phyloP scores from a whole-genome alignment of 2,329 filamentous ascomycete genomes.

The Colletotrichum tabaci region DNA sequence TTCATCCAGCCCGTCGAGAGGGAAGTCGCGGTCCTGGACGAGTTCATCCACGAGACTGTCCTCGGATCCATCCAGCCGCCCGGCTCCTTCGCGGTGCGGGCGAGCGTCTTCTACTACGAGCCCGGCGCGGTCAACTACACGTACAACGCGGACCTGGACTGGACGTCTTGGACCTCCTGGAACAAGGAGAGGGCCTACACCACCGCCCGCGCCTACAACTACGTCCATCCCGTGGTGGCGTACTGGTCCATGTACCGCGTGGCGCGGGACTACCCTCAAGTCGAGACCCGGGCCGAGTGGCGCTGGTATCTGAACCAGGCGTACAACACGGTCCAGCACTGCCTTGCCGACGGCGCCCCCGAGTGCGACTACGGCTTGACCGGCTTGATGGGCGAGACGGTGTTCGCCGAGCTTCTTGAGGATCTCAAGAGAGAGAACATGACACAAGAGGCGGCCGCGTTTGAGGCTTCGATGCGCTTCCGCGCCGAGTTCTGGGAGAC shows the following conservation, averaged over 20 bases:
- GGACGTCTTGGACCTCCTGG: conserved; percentile 49
- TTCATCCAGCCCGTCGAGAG: conserved; percentile 62
- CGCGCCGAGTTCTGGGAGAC: conserved; percentile 66
- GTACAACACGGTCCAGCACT: conserved; percentile 63
- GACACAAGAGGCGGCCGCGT: conserved; percentile 52
- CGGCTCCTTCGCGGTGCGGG: conserved; percentile 59
- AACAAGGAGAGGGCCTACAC: conserved; percentile 59
- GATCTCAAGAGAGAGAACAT: conserved; percentile 65
- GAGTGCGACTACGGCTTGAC: conserved; percentile 56
- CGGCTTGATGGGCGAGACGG: conserved; percentile 73
- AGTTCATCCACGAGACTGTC: conserved; percentile 66
- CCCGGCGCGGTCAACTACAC: conserved; percentile 58
- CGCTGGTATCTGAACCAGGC: conserved; percentile 71
- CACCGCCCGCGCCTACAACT: conserved; percentile 70
- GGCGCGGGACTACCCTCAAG: conserved; percentile 62
- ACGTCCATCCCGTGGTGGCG: conserved; percentile 68
- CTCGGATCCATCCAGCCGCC: conserved; percentile 63
- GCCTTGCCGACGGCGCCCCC: conserved; percentile 55
- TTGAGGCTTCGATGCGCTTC: conserved; percentile 60
- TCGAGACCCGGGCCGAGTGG: conserved; percentile 54
- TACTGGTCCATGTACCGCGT: conserved; percentile 73
- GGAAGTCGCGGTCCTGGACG: conserved; percentile 68
- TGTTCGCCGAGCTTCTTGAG: conserved; percentile 66
- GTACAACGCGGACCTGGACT: conserved; percentile 62
- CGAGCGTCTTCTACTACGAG: conserved; percentile 70